These are phyloP conservation scores for Closterium sp. DNA, from an alignment of 139 green algal genomes.

Conservation along the genomic window DNA sequence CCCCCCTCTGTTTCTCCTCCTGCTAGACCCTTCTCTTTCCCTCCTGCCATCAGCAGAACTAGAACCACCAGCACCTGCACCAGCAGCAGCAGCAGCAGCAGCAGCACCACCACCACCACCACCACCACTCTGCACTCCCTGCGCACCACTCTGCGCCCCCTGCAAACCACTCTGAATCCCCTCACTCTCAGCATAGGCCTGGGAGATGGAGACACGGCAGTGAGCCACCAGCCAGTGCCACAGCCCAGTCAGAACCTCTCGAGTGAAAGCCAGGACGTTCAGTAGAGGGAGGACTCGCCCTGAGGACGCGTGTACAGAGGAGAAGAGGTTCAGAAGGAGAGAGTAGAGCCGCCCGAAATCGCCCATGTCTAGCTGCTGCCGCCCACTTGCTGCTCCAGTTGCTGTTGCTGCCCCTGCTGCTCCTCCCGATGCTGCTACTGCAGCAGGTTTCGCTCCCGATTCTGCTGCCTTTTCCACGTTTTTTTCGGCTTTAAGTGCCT, in stretches of 20 bases:
- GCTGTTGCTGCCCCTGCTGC: not conserved
- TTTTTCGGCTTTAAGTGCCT: not conserved
- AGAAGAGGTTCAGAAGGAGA: not conserved
- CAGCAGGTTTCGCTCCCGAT: not conserved
- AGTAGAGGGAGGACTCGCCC: not conserved
- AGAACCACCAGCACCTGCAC: not conserved
- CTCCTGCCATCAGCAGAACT: not conserved
- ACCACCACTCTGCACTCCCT: not conserved
- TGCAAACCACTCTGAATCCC: too few relatives aligned
- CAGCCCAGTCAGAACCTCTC: not conserved
- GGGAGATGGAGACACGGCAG: not conserved
- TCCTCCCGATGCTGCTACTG: not conserved
- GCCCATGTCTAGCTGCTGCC: not conserved
- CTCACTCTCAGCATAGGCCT: not conserved
- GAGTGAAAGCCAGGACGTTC: constrained; percentile 12
- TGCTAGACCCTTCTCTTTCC: not conserved
- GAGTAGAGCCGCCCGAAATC: not conserved
- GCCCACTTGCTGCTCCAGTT: not conserved
- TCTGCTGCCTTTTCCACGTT: not conserved
- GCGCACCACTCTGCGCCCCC: too few relatives aligned
- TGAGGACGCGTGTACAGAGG: not conserved
- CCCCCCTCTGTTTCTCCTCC: not conserved
- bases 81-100: not conserved
- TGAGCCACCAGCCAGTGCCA: constrained; percentile 1
- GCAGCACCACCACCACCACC: not conserved